Base-by-base conservation (phyloP, 1,284 basidiomycete species). In the Ustilago cynodontis region DNA sequence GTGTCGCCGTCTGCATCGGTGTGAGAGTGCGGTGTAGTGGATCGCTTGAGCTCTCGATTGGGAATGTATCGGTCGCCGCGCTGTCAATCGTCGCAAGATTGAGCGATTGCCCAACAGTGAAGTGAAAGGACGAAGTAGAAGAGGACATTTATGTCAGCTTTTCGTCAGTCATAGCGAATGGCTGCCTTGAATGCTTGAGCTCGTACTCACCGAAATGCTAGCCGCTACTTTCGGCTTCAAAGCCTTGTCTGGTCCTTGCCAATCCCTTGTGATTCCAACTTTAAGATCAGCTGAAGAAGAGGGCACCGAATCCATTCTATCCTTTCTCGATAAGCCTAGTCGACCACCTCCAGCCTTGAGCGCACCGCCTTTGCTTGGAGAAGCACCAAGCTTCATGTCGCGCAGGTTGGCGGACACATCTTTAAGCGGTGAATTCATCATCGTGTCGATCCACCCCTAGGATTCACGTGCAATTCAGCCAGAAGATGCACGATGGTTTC, bases 11-110 rank as follows among this genome's bases (percentile, higher is more conserved):
- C 81, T 18, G 63, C 58, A 41, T 81, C 77, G 0, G 79, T 71
- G 28, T 71, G 68, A 28, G 72, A 22, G n/a, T 73, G 70, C 2
- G 77, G 59, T 9, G 65, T 77, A 1, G 67, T 63, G 2, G 68
- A 59, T 43, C 79, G 68, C 31, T 71, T 68, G n/a, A 82, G 71
- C 51, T 84, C 82, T 37, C 82, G 73, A 35, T 81, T 81, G 2
- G 84, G 80, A 28, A 85, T 84, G 65, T 81, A 85, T 20, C 84
- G 75, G 49, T 85, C 84, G 13, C 82, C 82, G 10, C 84, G 81
- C 76, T 79, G 69, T 26, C 22, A 50, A 28, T 50, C 22, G 20
- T 16, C n/a, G n/a, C n/a, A n/a, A n/a, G 24, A 28, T 20, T 4
- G 26, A 16, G 10, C 14, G 24, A 51, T 29, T 33, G 29, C n/a